Percentiles rank a stretch among this genome's conserved stretches.
Conservation (phyloP, 305 asterid genomes). For the Fraxinus xanthoxyloides region DNA sequence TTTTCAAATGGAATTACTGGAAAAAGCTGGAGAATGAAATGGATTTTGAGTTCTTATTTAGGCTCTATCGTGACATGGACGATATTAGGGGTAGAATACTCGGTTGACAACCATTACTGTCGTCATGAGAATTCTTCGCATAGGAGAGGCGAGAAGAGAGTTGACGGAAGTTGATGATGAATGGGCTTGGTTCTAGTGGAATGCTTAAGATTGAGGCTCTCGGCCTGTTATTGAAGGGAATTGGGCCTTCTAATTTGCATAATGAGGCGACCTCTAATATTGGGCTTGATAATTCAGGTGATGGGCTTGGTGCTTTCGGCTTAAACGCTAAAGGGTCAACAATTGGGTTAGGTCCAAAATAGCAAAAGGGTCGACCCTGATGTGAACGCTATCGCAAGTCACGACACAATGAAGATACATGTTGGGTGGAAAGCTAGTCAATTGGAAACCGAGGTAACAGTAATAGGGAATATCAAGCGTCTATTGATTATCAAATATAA, state of each 20-base stretch:
- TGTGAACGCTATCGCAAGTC: background rate
- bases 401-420: background rate
- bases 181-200: background rate
- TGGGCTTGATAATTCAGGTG: background rate
- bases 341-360: background rate
- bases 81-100: background rate
- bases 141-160: background rate
- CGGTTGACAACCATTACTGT: background rate
- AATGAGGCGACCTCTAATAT: background rate
- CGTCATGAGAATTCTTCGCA: background rate
- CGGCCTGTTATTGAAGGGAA: background rate
- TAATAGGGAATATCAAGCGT: background rate
- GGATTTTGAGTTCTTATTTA: background rate
- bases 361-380: background rate
- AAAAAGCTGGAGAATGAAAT: background rate
- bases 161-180: background rate
- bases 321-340: background rate
- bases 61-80: background rate
- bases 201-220: background rate
- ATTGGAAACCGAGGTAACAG: background rate
- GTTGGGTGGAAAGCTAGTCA: background rate
- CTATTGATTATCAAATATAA: background rate
- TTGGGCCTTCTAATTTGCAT: background rate
- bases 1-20: background rate
- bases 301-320: background rate